Conservation (phyloP, 2,329 filamentous ascomycete species). For the Corniculantispora saksenae region DNA sequence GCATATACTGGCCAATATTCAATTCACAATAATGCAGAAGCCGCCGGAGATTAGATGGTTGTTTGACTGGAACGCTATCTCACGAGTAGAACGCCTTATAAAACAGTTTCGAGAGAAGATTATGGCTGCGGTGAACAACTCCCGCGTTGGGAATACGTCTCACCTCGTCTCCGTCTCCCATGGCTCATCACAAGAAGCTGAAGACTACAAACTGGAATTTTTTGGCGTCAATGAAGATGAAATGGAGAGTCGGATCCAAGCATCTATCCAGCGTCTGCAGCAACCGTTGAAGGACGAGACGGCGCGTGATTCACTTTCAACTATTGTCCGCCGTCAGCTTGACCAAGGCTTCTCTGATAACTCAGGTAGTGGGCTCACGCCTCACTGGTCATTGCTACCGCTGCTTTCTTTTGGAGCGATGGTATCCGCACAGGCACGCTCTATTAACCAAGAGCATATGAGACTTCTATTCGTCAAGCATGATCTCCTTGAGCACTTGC, state of each 20-base stretch:
- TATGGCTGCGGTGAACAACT: constrained; percentile 26
- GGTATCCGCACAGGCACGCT: constrained; percentile 69
- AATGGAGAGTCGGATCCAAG: constrained; percentile 49
- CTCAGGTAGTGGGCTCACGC: constrained; percentile 40
- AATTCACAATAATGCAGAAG: constrained; percentile 45
- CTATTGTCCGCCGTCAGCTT: constrained; percentile 43
- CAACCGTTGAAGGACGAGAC: constrained; percentile 31
- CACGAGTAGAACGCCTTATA: constrained; percentile 62
- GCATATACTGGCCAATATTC: constrained; percentile 64
- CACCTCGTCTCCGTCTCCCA: not conserved
- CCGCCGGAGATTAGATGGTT: constrained; percentile 66
- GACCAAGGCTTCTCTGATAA: constrained; percentile 29
- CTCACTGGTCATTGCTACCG: constrained; percentile 62
- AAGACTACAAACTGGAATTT: constrained; percentile 36
- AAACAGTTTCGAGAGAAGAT: constrained; percentile 35
- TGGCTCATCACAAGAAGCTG: not conserved
- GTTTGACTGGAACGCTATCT: constrained; percentile 71
- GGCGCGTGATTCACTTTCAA: constrained; percentile 39
- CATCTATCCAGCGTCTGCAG: constrained; percentile 50
- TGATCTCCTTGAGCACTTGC: constrained; percentile 69
- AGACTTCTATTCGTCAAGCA: constrained; percentile 74
- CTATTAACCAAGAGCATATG: constrained; percentile 78
- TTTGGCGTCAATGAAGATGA: constrained; percentile 50
- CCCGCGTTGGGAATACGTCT: not conserved
- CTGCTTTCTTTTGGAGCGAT: constrained; percentile 76